Evolutionary conservation across 352 stramenopile genomes (phyloP), one percentile per base, ranked within the genome.

Genomic region (Globisporangium cystogenes): DNA sequence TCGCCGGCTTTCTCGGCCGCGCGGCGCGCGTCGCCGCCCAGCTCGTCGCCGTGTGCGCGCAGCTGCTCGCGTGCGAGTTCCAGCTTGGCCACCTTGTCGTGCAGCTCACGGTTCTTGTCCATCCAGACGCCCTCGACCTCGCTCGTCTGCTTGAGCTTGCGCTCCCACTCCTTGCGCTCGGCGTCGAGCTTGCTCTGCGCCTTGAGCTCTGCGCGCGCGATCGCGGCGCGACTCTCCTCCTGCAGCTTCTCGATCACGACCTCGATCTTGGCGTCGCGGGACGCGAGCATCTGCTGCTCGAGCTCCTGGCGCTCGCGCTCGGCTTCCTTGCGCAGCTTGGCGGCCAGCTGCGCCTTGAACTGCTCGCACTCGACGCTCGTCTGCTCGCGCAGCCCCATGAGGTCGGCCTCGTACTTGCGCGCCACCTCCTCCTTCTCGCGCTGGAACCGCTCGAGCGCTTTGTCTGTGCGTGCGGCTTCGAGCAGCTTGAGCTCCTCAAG

Each of bases 41-140:
- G 57, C 37, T 67, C 70, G 24, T 87, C 66, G 47, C 79, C 77
- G 45, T 90, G 64, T 14, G 52, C 47, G 1, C 67, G 69, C 11
- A 86, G 48, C 44, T 76, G 57, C n/a, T 88, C 72, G 36, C 74
- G 60, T 24, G 53, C 44, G 14, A 69, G 57, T 42, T 88, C 74
- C 40, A 88, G 53, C 24, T 72, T 75, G 50, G 61, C 63, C 35
- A 83, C 54, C 45, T 87, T 86, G 37, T 87, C 82, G 55, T 86
- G 78, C 36, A 92, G 58, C 55, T 88, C 78, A 18, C 76, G 72
- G 55, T 86, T 90, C 67, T 92, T 90, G 37, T 90, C 82, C 78
- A 92, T 90, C 82, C 82, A 92, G n/a, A 87, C 77, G 31, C 62
- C 64, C 23, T 90, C 79, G n/a, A 89, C 79, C 55, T 93, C 77